phyloP scores from a whole-genome alignment of 768 basidiomycete species.

The Dentipellis fragilis region DNA sequence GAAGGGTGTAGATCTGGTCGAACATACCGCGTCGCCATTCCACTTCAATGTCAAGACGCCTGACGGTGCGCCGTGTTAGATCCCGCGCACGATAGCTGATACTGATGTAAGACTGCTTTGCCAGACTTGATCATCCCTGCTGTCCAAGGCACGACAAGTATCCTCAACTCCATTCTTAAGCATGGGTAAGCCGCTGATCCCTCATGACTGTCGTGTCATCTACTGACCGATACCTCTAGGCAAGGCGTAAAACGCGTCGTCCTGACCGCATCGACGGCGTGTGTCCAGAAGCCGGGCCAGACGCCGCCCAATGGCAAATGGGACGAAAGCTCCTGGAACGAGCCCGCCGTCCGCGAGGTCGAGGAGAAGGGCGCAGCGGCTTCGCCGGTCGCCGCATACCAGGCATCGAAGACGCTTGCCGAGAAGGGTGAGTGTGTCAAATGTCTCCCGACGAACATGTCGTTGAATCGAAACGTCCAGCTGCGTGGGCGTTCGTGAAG shows the following conservation, averaged over 20 bases:
- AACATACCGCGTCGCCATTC: constrained; percentile 26
- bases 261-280: constrained; percentile 31
- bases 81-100: neutral
- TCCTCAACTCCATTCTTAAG: constrained; percentile 24
- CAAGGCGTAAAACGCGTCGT: constrained; percentile 32
- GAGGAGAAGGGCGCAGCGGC: constrained; percentile 23
- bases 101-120: neutral
- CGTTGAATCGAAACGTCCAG: neutral
- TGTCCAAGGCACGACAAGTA: constrained; percentile 27
- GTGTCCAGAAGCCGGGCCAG: constrained; percentile 9
- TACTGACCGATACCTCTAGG: neutral
- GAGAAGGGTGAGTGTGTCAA: constrained; percentile 20
- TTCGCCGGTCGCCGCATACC: constrained; percentile 15
- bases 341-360: constrained; percentile 16
- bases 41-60: constrained; percentile 17
- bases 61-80: constrained; percentile 5
- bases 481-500: constrained; percentile 25
- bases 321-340: constrained; percentile 23
- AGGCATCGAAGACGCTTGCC: constrained; percentile 24
- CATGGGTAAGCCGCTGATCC: constrained; percentile 16
- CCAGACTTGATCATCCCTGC: constrained; percentile 29
- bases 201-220: too few relatives aligned
- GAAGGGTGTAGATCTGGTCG: constrained; percentile 31
- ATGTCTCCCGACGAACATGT: neutral
- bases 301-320: neutral